Evolutionary conservation across 2,329 filamentous ascomycete species (phyloP), one percentile per base, ranked within the genome.

Genomic region (Stagonosporopsis tanaceti): DNA sequence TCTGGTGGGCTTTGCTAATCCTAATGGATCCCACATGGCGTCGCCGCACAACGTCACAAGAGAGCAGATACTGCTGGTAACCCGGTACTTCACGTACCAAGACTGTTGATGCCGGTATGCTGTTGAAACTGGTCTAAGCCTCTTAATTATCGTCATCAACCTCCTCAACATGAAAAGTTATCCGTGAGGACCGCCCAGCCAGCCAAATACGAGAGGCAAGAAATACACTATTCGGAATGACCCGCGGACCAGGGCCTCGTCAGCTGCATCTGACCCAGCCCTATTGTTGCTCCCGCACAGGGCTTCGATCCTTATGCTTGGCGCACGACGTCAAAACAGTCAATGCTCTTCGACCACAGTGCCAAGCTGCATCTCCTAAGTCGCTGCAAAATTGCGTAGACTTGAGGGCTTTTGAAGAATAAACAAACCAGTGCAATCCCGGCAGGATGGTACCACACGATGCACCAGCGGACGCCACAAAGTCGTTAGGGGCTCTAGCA

Each of bases 11-110:
- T 32, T 39, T 32, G 14, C 47, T 47, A 52, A 44, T 38, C 38
- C 48, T 34, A 50, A 55, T 7, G 25, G 22, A 44, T 48, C 22
- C 48, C 54, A 57, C 44, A 44, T 48, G 44, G 54, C 54, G 54
- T 32, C 54, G 52, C 54, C 48, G 44, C 54, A 57, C 12, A 57
- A 57, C 44, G 54, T 52, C 54, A 44, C 42, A 6, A 42, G 8
- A n/a, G 28, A 51, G 17, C 41, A 24, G 15, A 40, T 14, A 11
- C 27, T 41, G 35, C 28, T 41, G 53, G 41, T 20, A 11, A 42
- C 37, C 30, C 42, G 47, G 54, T 48, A 40, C 34, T 41, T 46
- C n/a, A n/a, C 28, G 15, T 35, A 24, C 35, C 34, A 27, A 22
- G 37, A 47, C 11, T 17, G 27, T 46, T 41, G 27, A n/a, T 15